Evolutionary conservation across 257 asterid genomes (phyloP).

Genomic region (Datura wrightii): DNA sequence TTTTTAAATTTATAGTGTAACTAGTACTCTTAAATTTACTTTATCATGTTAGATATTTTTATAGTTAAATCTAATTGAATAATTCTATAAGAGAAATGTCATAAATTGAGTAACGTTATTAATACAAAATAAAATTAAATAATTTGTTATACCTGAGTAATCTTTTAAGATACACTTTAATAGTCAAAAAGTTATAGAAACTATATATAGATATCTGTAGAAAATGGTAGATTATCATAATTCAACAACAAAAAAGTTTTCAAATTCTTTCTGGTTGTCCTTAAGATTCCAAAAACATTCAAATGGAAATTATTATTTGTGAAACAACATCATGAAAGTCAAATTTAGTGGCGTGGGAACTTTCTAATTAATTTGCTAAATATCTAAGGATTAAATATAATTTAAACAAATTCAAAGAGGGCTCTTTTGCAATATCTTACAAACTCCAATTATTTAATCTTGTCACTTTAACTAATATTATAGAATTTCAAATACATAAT

Average conservation of each 20-base stretch:
- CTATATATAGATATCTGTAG: neutral
- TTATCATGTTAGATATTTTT: too few species aligned
- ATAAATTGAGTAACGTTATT: too few species aligned
- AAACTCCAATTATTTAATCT: neutral
- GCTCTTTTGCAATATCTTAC: neutral
- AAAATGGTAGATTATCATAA: too few species aligned
- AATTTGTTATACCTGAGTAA: too few species aligned
- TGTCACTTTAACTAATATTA: neutral
- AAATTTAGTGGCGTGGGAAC: neutral
- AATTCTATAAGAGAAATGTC: too few species aligned
- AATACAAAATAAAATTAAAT: too few species aligned
- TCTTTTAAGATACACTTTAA: neutral
- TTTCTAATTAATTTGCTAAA: neutral
- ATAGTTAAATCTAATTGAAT: too few species aligned
- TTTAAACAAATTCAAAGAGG: neutral
- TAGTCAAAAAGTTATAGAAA: neutral
- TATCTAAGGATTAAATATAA: neutral
- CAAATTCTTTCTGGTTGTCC: neutral
- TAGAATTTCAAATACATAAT: neutral
- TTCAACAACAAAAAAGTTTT: neutral
- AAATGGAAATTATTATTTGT: neutral
- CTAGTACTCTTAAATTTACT: too few species aligned
- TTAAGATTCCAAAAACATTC: neutral
- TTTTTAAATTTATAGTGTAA: too few species aligned
- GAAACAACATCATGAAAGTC: neutral